These are phyloP conservation scores for Trichoderma asperelloides DNA, from an alignment of 495 filamentous ascomycete genomes.

Conservation along the genomic window DNA sequence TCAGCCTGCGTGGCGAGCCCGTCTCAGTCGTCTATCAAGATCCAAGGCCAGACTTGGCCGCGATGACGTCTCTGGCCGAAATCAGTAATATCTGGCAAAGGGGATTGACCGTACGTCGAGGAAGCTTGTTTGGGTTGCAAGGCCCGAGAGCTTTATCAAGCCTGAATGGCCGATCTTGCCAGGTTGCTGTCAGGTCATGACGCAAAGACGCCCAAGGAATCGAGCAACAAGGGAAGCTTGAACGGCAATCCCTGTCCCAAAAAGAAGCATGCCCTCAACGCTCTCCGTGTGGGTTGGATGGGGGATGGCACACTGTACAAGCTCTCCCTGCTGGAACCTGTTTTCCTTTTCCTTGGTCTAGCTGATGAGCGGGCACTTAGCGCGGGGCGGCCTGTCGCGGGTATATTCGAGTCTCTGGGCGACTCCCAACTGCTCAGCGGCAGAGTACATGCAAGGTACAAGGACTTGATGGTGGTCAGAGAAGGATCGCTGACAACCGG, in stretches of 20 bases:
- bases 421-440: not conserved
- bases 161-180: not conserved
- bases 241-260: not conserved
- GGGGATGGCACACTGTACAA: not conserved
- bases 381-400: not conserved
- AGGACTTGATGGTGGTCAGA: constrained; percentile 1
- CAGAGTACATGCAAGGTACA: not conserved
- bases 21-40: not conserved
- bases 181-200: not conserved
- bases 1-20: not conserved
- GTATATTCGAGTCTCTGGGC: not conserved
- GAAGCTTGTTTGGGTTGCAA: not conserved
- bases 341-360: not conserved
- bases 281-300: not conserved
- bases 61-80: not conserved
- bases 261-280: constrained; percentile 1
- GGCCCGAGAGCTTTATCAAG: not conserved
- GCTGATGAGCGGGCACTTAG: constrained; percentile 2
- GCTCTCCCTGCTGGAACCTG: not conserved
- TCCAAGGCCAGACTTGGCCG: not conserved
- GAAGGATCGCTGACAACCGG: not conserved
- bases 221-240: not conserved
- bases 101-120: not conserved
- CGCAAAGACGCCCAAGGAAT: constrained; percentile 2
- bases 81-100: not conserved